Evolutionary conservation across 257 asterid species (phyloP).

Genomic region (Verbascum thapsus): DNA sequence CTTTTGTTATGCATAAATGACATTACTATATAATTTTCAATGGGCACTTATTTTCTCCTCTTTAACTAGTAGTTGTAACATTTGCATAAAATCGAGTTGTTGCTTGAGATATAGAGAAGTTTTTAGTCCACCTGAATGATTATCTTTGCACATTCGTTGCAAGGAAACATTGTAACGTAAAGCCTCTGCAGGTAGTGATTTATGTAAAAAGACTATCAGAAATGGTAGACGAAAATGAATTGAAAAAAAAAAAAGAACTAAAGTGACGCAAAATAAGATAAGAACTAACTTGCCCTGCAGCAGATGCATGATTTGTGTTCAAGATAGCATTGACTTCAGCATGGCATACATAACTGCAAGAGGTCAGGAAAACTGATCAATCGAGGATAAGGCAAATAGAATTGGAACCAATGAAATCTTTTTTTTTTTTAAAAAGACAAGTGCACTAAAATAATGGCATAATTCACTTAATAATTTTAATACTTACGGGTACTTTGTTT

Average conservation of each 20-base stretch:
- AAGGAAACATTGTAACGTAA: constrained; percentile 94
- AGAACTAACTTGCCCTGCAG: constrained; percentile 83
- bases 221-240: background rate
- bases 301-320: constrained; percentile 94
- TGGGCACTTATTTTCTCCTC: background rate
- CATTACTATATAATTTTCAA: background rate
- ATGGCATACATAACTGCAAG: constrained; percentile 83
- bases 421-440: background rate
- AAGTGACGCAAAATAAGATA: constrained; percentile 1
- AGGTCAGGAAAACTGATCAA: constrained; percentile 10
- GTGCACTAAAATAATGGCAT: constrained; percentile 1
- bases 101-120: constrained; percentile 9
- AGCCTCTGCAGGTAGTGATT: constrained; percentile 68
- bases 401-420: background rate
- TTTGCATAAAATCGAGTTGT: background rate
- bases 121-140: constrained; percentile 71
- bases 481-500: constrained; percentile 94
- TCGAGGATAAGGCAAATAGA: constrained; percentile 10
- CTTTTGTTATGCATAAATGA: background rate
- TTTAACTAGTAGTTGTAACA: constrained; percentile 1
- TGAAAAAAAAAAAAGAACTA: background rate
- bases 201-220: constrained; percentile 25
- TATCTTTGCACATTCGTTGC: constrained; percentile 93
- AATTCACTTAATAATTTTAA: constrained; percentile 6
- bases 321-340: constrained; percentile 97